Evolutionary conservation across 2,329 filamentous ascomycete genomes (phyloP).

Genomic region (Sordariomycetes sp.): DNA sequence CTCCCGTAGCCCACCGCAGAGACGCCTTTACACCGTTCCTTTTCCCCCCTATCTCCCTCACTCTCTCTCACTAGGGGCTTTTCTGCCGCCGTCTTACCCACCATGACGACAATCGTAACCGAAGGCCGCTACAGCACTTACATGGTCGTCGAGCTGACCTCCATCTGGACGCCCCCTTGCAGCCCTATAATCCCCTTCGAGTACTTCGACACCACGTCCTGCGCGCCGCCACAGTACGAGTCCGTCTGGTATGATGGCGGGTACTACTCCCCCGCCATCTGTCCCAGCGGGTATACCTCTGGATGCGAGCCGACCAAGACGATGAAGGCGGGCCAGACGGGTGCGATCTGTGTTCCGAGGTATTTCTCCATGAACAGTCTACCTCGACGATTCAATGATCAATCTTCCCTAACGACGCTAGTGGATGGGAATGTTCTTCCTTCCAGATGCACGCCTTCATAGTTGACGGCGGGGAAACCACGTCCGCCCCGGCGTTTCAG

Average conservation of each 20-base stretch:
- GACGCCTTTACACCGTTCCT: neutral
- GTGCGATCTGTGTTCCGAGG: neutral
- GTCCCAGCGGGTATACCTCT: constrained; percentile 1
- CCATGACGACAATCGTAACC: constrained; percentile 1
- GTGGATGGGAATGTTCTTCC: neutral
- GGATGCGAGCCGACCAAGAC: constrained; percentile 2
- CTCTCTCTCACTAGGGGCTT: neutral
- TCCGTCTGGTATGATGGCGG: constrained; percentile 4
- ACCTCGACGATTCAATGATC: no score
- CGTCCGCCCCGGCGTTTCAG: constrained; percentile 1
- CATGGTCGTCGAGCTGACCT: constrained; percentile 4
- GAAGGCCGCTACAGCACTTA: neutral
- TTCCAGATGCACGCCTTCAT: constrained; percentile 1
- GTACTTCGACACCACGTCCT: neutral
- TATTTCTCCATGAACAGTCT: neutral
- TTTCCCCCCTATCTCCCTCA: neutral
- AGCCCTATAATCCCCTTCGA: neutral
- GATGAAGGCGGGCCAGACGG: neutral
- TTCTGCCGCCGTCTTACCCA: neutral
- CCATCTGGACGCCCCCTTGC: constrained; percentile 1
- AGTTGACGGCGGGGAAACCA: neutral
- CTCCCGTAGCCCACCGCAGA: neutral
- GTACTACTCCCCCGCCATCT: constrained; percentile 5
- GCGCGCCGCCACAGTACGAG: constrained; percentile 1
- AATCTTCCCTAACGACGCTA: neutral